Conservation (phyloP, 2,329 filamentous ascomycete species). For the Aureobasidium sp. region DNA sequence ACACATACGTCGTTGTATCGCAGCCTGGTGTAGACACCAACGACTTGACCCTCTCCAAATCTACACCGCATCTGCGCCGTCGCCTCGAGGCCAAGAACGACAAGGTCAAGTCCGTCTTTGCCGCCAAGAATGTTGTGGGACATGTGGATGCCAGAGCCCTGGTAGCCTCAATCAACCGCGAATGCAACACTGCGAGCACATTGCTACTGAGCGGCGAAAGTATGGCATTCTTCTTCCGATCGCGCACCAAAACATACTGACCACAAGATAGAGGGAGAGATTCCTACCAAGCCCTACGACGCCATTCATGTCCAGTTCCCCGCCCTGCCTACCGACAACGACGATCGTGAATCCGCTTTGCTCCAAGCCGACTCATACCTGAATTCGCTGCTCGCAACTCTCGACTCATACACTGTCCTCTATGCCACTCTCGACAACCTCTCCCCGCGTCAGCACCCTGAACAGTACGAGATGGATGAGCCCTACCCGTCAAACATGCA, state of each 20-base stretch:
- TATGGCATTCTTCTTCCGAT: neutral
- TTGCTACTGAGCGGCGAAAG: neutral
- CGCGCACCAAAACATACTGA: neutral
- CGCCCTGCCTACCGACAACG: neutral
- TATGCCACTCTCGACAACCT: conserved; percentile 55
- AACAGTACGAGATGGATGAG: conserved; percentile 56
- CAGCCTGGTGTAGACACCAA: conserved; percentile 66
- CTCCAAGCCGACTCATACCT: conserved; percentile 15
- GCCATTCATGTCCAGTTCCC: conserved; percentile 4
- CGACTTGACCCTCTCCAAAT: conserved; percentile 54
- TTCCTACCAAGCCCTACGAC: conserved; percentile 1
- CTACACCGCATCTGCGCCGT: conserved; percentile 48
- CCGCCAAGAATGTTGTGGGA: conserved; percentile 11
- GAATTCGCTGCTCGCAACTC: conserved; percentile 7
- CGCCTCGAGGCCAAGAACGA: conserved; percentile 38
- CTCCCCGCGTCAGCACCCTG: conserved; percentile 15
- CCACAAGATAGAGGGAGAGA: neutral
- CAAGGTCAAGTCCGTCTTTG: neutral
- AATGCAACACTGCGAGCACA: neutral
- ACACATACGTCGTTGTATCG: conserved; percentile 49
- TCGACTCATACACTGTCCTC: conserved; percentile 62
- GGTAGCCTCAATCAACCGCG: neutral
- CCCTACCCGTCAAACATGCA: conserved; percentile 58
- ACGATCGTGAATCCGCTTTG: conserved; percentile 5
- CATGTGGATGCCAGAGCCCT: neutral